Base-by-base conservation (phyloP, 345 rosid species). In the Melaleuca quinquenervia region DNA sequence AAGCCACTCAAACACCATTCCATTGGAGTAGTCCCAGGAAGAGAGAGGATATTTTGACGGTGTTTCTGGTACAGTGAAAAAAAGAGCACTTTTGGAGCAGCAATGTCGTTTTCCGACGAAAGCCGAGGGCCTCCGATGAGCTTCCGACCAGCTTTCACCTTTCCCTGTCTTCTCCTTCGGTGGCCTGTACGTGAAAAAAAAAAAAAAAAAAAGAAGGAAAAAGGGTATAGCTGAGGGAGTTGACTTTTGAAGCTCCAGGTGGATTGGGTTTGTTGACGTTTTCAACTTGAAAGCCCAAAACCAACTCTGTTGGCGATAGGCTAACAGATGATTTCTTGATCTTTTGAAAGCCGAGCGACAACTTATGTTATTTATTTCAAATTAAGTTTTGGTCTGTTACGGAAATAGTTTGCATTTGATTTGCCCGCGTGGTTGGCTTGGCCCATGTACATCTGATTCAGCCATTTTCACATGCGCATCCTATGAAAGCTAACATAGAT, bases 211-310 rank as follows among this genome's bases (percentile, higher is more conserved):
- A n/a, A n/a, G n/a, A n/a, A n/a, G n/a, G n/a, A 13, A 51, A 51
- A 13, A 13, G 41, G 41, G 15, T 51, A 14, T 51, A 55, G 60
- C 60, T 12, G 60, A 55, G n/a, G 60, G n/a, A 55, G n/a, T 55
- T 70, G 80, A 70, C 80, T 36, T 70, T 70, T 21, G 24, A 18
- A 70, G 45, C 48, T 70, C 26, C 80, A 2, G 45, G 80, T 18
- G 80, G 48, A 20, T 70, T 70, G 80, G 41, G 80, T 70, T 70
- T 70, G 48, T 32, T 83, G 84, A 53, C 84, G 26, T 11, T 29
- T 54, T 22, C 49, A 11, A 24, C 11, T 26, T 29, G 53, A 87
- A 90, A 83, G 85, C 90, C 89, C 88, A 88, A 89, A 84, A 86
- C 86, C 58, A 70, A 41, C 80, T 70, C 80, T 70, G 80, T 70